Conservation (phyloP, 805 yeast species). For the Candida orba region DNA sequence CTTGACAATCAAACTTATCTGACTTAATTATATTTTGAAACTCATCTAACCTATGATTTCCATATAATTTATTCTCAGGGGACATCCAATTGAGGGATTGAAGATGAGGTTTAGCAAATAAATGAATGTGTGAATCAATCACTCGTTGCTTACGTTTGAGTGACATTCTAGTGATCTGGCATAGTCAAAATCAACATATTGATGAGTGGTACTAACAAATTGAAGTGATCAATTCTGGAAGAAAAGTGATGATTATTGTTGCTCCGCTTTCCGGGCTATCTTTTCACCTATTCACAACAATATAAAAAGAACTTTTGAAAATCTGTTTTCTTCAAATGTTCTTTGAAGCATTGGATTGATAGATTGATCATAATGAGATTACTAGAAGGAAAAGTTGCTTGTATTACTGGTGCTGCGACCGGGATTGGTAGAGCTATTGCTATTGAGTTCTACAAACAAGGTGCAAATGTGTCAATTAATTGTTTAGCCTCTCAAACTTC, state of each 20-base stretch:
- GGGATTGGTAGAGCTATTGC: conserved; percentile 42
- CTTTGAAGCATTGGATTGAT: too few relatives aligned
- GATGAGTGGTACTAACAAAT: background rate
- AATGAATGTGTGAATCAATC: conserved; percentile 18
- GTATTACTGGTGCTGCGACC: conserved; percentile 39
- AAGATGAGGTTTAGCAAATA: conserved; percentile 11
- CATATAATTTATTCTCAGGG: conserved; percentile 5
- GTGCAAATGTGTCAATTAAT: conserved; percentile 35
- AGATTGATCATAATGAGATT: conserved; percentile 3
- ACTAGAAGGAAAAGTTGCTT: conserved; percentile 30
- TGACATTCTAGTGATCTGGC: too few relatives aligned
- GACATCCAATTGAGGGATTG: conserved; percentile 13
- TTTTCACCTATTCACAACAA: background rate
- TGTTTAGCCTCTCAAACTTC: conserved; percentile 21
- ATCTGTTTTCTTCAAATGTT: background rate
- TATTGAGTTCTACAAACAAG: conserved; percentile 32
- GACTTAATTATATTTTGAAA: background rate
- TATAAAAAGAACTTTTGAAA: background rate
- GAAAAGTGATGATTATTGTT: background rate
- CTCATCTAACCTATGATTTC: conserved; percentile 10
- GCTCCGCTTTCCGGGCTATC: background rate
- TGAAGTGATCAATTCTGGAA: too few relatives aligned
- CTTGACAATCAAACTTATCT: conserved; percentile 1
- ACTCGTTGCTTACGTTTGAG: background rate
- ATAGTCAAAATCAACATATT: background rate